These are phyloP conservation scores for Solanum aculeatissimum DNA, from an alignment of 305 asterid genomes.

Conservation along the genomic window DNA sequence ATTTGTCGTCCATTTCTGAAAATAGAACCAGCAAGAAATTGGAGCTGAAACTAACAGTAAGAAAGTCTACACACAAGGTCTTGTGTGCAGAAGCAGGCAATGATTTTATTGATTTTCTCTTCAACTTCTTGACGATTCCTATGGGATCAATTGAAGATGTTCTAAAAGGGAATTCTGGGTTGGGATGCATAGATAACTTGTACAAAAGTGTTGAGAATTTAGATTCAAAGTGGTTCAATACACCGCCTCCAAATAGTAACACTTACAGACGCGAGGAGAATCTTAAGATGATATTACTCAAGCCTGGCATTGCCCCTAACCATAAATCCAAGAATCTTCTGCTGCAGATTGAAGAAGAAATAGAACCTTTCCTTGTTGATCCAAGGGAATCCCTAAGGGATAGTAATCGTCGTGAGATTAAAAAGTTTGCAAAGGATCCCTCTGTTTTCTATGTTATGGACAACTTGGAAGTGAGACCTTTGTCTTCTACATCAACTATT, in stretches of 20 bases:
- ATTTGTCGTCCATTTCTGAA: neutral
- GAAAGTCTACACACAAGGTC: neutral
- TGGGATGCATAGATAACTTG: conserved; percentile 3
- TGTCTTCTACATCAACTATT: neutral
- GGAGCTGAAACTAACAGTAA: neutral
- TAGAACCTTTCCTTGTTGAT: neutral
- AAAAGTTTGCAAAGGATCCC: neutral
- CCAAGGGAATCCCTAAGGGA: neutral
- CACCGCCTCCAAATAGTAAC: neutral
- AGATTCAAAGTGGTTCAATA: neutral
- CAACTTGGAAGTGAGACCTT: neutral
- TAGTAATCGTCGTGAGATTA: neutral
- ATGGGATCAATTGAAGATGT: neutral
- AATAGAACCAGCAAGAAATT: neutral
- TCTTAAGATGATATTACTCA: neutral
- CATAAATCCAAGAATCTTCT: neutral
- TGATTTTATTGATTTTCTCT: neutral
- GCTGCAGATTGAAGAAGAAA: neutral
- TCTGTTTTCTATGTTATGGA: neutral
- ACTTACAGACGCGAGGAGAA: neutral
- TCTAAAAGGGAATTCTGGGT: neutral
- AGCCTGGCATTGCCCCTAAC: neutral
- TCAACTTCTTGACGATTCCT: neutral
- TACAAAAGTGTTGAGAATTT: neutral
- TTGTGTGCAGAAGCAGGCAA: neutral